Evolutionary conservation across 2,329 filamentous ascomycete genomes (phyloP).

Genomic region (Clarireedia monteithiana): DNA sequence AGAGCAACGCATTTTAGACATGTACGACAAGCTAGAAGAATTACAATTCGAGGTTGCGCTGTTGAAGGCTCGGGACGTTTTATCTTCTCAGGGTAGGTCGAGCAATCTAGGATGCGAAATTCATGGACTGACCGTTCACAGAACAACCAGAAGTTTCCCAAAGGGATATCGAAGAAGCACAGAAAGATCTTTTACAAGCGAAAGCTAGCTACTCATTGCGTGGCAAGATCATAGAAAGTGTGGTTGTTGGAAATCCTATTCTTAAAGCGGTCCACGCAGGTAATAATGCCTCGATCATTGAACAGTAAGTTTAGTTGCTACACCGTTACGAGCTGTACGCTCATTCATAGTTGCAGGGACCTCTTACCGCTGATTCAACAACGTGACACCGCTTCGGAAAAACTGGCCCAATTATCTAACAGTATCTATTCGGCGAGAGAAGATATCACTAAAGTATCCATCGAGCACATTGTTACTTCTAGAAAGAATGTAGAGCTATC

Average conservation of each 20-base stretch:
- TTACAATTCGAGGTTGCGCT: constrained; percentile 66
- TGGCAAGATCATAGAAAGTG: constrained; percentile 59
- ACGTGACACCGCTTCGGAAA: constrained; percentile 59
- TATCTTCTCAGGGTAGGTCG: constrained; percentile 21
- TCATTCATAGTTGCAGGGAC: constrained; percentile 17
- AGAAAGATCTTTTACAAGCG: constrained; percentile 58
- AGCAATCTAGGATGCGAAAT: not conserved
- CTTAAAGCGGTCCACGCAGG: constrained; percentile 69
- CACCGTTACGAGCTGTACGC: constrained; percentile 9
- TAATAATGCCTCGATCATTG: constrained; percentile 53
- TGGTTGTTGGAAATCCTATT: constrained; percentile 66
- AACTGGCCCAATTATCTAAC: constrained; percentile 51
- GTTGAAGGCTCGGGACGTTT: constrained; percentile 37
- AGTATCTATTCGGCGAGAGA: constrained; percentile 43
- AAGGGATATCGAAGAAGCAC: constrained; percentile 47
- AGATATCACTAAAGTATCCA: constrained; percentile 48
- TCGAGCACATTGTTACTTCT: constrained; percentile 47
- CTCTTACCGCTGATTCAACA: constrained; percentile 58
- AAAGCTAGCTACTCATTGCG: constrained; percentile 62
- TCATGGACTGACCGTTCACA: constrained; percentile 16
- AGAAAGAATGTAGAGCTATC: constrained; percentile 57
- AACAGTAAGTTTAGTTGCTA: constrained; percentile 46
- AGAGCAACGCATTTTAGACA: constrained; percentile 57
- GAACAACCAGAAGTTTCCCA: constrained; percentile 34
- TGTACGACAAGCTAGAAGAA: constrained; percentile 66